phyloP scores from a whole-genome alignment of 2,329 filamentous ascomycete genomes.

The Fusarium scirpi region DNA sequence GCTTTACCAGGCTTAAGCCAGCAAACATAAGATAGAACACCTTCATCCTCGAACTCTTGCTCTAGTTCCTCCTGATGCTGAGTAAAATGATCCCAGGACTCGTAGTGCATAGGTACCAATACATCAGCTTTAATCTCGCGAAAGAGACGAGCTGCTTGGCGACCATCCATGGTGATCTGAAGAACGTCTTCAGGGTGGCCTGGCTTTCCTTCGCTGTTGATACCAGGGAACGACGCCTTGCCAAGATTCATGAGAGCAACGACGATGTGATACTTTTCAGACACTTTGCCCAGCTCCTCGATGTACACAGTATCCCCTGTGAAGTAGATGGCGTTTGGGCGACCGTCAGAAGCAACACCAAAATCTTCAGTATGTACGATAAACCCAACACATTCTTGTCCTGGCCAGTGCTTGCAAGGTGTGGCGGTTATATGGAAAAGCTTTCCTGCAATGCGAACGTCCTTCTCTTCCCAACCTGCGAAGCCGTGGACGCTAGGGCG shows the following conservation, averaged over 20 bases:
- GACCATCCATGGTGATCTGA: slow-evolving; percentile 20
- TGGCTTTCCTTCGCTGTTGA: not conserved
- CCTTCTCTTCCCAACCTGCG: not conserved
- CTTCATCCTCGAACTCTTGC: not conserved
- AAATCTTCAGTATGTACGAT: not conserved
- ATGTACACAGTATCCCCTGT: not conserved
- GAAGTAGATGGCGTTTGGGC: not conserved
- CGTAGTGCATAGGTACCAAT: slow-evolving; percentile 21
- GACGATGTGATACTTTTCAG: not conserved
- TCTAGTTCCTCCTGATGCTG: not conserved
- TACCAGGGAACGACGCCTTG: not conserved
- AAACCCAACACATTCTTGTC: slow-evolving; percentile 6
- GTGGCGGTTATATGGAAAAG: not conserved
- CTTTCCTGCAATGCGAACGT: not conserved
- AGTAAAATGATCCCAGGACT: slow-evolving; percentile 17
- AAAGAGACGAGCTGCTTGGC: slow-evolving; percentile 7
- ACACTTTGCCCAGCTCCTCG: not conserved
- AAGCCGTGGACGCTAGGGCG: not conserved
- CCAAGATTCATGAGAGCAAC: slow-evolving; percentile 12
- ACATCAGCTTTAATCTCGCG: slow-evolving; percentile 2
- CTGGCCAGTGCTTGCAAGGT: not conserved
- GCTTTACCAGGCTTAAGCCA: not conserved
- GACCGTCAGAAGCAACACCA: not conserved
- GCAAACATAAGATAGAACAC: not conserved
- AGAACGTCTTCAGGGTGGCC: not conserved